Percentiles rank a stretch among this genome's conserved stretches.
Conservation (phyloP, 495 filamentous ascomycete genomes). For the Sporormia fimetaria region DNA sequence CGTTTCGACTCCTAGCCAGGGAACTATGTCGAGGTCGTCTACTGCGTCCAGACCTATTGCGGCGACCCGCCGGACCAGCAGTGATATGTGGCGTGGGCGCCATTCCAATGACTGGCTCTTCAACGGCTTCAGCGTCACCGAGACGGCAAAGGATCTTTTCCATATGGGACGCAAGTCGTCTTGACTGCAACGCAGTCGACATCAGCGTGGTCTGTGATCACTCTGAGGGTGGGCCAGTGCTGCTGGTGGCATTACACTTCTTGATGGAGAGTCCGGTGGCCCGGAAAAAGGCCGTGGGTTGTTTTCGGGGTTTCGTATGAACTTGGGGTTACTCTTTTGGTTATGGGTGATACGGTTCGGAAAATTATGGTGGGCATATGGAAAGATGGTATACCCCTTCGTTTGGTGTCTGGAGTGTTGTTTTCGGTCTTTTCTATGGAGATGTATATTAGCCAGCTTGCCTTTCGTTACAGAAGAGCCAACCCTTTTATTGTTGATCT, state of each 20-base stretch:
- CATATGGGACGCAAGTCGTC: slow-evolving; percentile 14
- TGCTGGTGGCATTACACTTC: slow-evolving; percentile 14
- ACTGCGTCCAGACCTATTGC: slow-evolving; percentile 3
- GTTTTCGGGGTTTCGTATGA: no score
- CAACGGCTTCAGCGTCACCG: slow-evolving; percentile 25
- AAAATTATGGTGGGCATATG: no score
- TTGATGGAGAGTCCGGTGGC: slow-evolving; percentile 13
- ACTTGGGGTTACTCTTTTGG: slow-evolving; percentile 1
- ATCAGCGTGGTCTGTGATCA: slow-evolving; percentile 15
- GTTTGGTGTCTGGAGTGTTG: no score
- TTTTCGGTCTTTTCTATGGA: no score
- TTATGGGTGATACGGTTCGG: no score
- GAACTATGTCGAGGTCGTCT: slow-evolving; percentile 6
- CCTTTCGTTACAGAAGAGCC: no score
- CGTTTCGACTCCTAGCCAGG: slow-evolving; percentile 13
- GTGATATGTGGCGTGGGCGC: slow-evolving; percentile 24
- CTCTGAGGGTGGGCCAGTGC: slow-evolving; percentile 10
- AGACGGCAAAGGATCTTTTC: slow-evolving; percentile 18
- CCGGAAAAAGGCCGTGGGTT: no score
- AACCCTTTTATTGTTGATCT: no score
- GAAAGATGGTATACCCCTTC: no score
- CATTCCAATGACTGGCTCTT: slow-evolving; percentile 27
- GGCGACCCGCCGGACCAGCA: slow-evolving; percentile 12
- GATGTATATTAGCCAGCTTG: no score
- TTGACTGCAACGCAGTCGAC: neutral